A percentile compares a stretch with the other conserved stretches of the same genome.
Conservation (phyloP, 2,329 filamentous ascomycete genomes). For the Pseudocercospora pini-densiflorae region DNA sequence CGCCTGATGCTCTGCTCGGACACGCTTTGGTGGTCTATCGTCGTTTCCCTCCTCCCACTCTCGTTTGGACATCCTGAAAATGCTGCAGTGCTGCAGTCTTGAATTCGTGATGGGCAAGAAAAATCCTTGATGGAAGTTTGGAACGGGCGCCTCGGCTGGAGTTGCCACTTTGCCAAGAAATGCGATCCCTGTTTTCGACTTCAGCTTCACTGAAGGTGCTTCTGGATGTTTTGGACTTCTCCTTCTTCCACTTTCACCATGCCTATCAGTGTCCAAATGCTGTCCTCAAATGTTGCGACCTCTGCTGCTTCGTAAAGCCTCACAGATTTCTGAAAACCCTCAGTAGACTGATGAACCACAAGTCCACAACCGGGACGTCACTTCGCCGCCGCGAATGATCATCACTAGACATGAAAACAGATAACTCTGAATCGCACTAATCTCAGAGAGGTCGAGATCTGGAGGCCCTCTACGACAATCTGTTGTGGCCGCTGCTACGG, state of each 20-base stretch:
- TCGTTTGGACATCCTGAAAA: conserved; percentile 36
- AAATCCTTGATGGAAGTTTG: not conserved
- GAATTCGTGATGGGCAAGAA: not conserved
- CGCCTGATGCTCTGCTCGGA: conserved; percentile 32
- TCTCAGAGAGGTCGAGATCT: too few species aligned
- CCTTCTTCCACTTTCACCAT: not conserved
- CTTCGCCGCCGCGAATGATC: too few species aligned
- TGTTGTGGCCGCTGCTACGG: too few species aligned
- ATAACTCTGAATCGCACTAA: too few species aligned
- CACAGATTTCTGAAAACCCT: too few species aligned
- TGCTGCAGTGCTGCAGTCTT: not conserved
- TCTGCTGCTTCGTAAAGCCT: too few species aligned
- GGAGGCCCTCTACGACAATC: too few species aligned
- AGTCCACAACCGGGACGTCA: too few species aligned
- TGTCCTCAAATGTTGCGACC: too few species aligned
- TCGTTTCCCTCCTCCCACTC: conserved; percentile 20
- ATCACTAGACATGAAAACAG: too few species aligned
- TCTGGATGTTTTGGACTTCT: too few species aligned
- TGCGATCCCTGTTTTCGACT: not conserved
- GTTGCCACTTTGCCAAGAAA: not conserved
- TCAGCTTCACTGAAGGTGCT: not conserved
- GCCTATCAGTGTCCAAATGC: not conserved
- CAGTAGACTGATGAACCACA: too few species aligned
- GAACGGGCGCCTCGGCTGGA: not conserved
- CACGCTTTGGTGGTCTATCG: conserved; percentile 38